Evolutionary conservation across 768 basidiomycete species (phyloP).

Genomic region (Sistotremastrum niveocremeum): DNA sequence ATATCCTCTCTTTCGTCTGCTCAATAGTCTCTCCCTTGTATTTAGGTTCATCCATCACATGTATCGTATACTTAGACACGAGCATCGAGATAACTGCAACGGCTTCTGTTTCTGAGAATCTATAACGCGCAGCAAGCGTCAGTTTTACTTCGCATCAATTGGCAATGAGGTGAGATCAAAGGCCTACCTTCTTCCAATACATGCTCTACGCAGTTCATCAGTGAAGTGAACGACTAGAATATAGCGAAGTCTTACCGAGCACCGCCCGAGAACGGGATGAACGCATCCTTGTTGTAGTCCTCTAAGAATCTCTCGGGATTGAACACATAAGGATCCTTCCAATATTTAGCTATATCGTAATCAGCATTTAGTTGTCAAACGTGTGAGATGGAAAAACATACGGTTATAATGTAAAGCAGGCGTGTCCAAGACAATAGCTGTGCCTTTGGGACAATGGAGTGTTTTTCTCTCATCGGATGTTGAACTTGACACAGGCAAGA

Average conservation of each 20-base stretch:
- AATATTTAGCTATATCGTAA: slow-evolving; percentile 31
- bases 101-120: slow-evolving; percentile 37
- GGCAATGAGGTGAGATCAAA: neutral
- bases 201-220: slow-evolving; percentile 16
- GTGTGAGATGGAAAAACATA: neutral
- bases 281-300: slow-evolving; percentile 42
- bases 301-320: slow-evolving; percentile 35
- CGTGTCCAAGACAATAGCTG: slow-evolving; percentile 22
- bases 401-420: slow-evolving; percentile 35
- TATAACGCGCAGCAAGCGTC: neutral
- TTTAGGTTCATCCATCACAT: slow-evolving; percentile 36
- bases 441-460: slow-evolving; percentile 31
- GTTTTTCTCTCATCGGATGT: slow-evolving; percentile 23
- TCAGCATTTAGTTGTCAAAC: neutral
- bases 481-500: slow-evolving; percentile 21
- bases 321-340: slow-evolving; percentile 38
- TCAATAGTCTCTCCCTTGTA: slow-evolving; percentile 34
- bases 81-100: slow-evolving; percentile 37
- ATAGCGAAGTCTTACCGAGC: slow-evolving; percentile 1
- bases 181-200: slow-evolving; percentile 30
- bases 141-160: too few species aligned
- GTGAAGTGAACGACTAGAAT: neutral
- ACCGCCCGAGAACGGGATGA: slow-evolving; percentile 38
- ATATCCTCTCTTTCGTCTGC: too few species aligned
- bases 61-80: slow-evolving; percentile 31